Evolutionary conservation across 2,329 filamentous ascomycete species (phyloP).

Genomic region (Lecanicillium sp.): DNA sequence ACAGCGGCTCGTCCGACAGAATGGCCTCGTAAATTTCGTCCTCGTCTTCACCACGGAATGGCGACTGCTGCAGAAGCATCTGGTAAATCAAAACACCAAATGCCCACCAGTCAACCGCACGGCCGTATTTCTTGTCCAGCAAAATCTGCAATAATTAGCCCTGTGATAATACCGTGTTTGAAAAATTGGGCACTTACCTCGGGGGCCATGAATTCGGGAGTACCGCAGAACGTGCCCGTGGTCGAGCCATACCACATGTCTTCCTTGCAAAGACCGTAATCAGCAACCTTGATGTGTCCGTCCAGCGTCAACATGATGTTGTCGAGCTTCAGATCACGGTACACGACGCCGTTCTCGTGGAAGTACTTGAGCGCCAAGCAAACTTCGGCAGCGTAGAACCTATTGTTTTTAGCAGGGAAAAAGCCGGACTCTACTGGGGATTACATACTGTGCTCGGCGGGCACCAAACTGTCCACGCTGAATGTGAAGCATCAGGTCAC

Average conservation of each 20-base stretch:
- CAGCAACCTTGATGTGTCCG: conserved; percentile 96
- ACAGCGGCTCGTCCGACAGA: conserved; percentile 91
- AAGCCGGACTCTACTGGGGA: background rate
- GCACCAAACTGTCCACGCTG: conserved; percentile 93
- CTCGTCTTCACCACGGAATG: conserved; percentile 97
- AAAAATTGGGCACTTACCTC: conserved; percentile 58
- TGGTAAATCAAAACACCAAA: conserved; percentile 99
- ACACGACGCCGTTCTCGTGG: conserved; percentile 98
- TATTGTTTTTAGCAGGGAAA: conserved; percentile 25
- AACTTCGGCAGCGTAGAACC: conserved; percentile 96
- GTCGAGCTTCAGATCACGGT: conserved; percentile 89
- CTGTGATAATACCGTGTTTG: background rate
- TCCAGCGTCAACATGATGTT: conserved; percentile 92
- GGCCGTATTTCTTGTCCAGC: conserved; percentile 95
- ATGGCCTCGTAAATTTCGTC: conserved; percentile 99
- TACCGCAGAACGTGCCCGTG: conserved; percentile 97
- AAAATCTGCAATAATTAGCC: conserved; percentile 61
- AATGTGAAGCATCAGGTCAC: conserved; percentile 98
- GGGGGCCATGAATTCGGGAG: conserved; percentile 99
- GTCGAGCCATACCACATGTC: conserved; percentile 99
- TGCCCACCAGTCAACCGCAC: conserved; percentile 98
- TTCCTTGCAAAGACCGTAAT: conserved; percentile 98
- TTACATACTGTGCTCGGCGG: conserved; percentile 83
- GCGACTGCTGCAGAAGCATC: conserved; percentile 97
- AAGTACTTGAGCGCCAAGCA: conserved; percentile 98